Evolutionary conservation across 2,329 filamentous ascomycete species (phyloP), one percentile per base, ranked within the genome.

Genomic region (Botrytis cinerea): DNA sequence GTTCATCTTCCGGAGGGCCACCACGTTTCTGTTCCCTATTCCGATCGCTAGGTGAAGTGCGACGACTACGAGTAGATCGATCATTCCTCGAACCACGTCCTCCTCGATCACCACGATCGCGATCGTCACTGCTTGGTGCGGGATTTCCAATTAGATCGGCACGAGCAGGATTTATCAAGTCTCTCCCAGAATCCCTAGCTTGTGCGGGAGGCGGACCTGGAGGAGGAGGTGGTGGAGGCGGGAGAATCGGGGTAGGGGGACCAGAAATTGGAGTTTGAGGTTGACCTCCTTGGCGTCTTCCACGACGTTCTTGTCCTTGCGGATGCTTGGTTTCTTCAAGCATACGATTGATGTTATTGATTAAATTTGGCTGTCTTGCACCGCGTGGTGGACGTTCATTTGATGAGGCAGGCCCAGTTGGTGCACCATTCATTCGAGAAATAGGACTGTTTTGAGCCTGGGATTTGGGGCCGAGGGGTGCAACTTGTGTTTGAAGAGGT

Each of bases 301-400:
- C 77, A 70, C 81, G 80, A 64, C 78, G 76, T 38, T 80, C 77
- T 40, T 77, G 83, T 38, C 79, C 81, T 79, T 83, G 82, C 78
- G 84, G 76, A 77, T 87, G 80, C 79, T 78, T 85, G 1, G 85
- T 84, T 6, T 90, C 83, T 54, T 64, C 60, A 32, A 73, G 46
- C 59, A 64, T 63, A 32, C 72, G 72, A 38, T 73, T 73, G 69
- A 85, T 88, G 75, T 82, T 89, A 76, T 90, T 89, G 74, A 91
- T 90, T 63, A 87, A 86, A 20, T 86, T 86, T 45, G 91, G 82
- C 77, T 90, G 87, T 73, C 88, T 80, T 71, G 84, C 77, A 76
- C 79, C 82, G 32, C 79, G 78, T 63, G 80, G 74, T 43, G 73
- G 60, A 62, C 81, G 78, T 61, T 81, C 80, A n/a, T 68, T 78